Evolutionary conservation across 306 rosid genomes (phyloP).

Genomic region (Crotalaria pallida): DNA sequence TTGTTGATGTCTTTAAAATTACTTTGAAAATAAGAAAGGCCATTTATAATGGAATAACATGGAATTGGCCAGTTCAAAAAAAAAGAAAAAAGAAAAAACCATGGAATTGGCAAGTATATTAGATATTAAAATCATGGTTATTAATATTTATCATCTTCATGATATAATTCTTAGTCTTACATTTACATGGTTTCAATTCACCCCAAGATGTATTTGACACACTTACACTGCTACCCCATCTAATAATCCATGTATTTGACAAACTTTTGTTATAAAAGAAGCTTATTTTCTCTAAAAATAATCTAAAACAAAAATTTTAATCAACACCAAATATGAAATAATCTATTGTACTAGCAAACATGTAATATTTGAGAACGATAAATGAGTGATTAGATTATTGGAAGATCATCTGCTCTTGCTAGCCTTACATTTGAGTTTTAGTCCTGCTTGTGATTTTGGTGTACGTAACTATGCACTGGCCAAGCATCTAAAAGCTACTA

Average conservation of each 20-base stretch:
- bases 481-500: slow-evolving; percentile 2
- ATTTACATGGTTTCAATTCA: not conserved
- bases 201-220: not conserved
- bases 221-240: too few species aligned
- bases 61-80: not conserved
- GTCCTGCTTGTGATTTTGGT: not conserved
- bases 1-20: not conserved
- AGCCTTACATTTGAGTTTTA: slow-evolving; percentile 8
- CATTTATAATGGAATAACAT: not conserved
- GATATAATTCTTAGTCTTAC: not conserved
- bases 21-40: not conserved
- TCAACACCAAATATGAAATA: not conserved
- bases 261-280: too few species aligned
- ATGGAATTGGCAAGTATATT: not conserved
- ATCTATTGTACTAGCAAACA: not conserved
- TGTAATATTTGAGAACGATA: not conserved
- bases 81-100: too few species aligned
- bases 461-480: not conserved
- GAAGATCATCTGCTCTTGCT: slow-evolving; percentile 8
- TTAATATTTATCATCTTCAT: not conserved
- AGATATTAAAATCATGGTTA: not conserved
- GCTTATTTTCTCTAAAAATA: too few species aligned
- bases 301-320: too few species aligned
- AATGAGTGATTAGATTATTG: not conserved
- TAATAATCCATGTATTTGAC: not conserved